Base-by-base conservation (phyloP, 768 basidiomycete species). In the Aureoboletus auriporus region DNA sequence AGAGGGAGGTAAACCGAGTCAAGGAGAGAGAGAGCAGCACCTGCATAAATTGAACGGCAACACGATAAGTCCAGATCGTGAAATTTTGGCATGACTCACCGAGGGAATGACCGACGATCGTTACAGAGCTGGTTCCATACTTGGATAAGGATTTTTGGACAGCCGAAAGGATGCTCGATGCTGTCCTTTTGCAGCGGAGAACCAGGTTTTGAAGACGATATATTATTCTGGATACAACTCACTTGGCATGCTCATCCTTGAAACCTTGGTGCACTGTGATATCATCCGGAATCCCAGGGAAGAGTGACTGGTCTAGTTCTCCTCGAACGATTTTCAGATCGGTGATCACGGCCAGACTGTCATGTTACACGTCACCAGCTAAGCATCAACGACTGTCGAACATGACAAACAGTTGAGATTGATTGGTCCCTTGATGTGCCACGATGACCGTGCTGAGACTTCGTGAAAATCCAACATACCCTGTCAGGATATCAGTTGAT, bases 251-350 rank as follows among this genome's bases (percentile, higher is more conserved):
- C 5, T 67, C 70, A 0, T 59, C 51, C 12, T 39, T 58, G 54
- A 82, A 82, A 1, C 80, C 80, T 5, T 47, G 44, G 53, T 81
- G 79, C 1, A 69, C 72, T 48, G 67, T 11, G 3, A 82, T 61
- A 13, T 47, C 52, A 2, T 70, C 67, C 38, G 59, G 48, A 13
- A 82, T 29, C 0, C 75, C 75, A 0, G 76, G 77, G 65, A 80
- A 83, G 4, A 79, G 66, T 0, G 65, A 51, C 1, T 70, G 20
- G 49, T 75, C 58, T n/a, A 77, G 57, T 2, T 27, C 43, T 4
- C 50, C 49, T 40, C 65, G 59, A 34, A 64, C 2, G 39, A 39
- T 27, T 5, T 46, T 14, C 6, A 20, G 9, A 13, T 42, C 41
- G 2, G 33, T 46, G 31, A 47, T 8, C 20, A 47, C 11, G 14